Evolutionary conservation across 371 early-diverging fungal species (phyloP).

Genomic region (Mortierella sp.): DNA sequence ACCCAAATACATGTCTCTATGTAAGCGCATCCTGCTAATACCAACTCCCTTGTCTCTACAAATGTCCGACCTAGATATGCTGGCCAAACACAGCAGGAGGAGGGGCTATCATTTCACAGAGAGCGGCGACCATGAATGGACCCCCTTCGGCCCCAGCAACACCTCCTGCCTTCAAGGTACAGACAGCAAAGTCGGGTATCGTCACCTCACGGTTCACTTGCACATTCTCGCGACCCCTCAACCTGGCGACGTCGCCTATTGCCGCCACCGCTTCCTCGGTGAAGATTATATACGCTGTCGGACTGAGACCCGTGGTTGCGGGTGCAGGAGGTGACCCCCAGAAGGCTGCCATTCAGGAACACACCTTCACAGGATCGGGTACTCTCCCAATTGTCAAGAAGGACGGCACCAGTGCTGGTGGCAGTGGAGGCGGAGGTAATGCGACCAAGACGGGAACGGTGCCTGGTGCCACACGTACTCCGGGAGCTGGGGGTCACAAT

Average conservation of each 20-base stretch:
- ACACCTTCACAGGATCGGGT: conserved; percentile 27
- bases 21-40: neutral
- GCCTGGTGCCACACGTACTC: conserved; percentile 1
- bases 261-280: conserved; percentile 21
- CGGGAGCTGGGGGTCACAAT: neutral
- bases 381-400: conserved; percentile 26
- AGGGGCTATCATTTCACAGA: conserved; percentile 40
- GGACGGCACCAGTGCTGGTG: conserved; percentile 21
- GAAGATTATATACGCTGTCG: conserved; percentile 33
- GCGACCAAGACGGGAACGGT: neutral
- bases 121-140: conserved; percentile 27
- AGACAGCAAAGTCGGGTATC: conserved; percentile 22
- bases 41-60: neutral
- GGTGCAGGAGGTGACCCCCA: conserved; percentile 30
- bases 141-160: neutral
- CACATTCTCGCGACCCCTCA: conserved; percentile 39
- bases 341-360: conserved; percentile 18
- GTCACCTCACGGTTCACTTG: conserved; percentile 22
- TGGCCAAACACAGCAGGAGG: conserved; percentile 30
- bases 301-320: conserved; percentile 5
- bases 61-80: conserved; percentile 23
- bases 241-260: conserved; percentile 22
- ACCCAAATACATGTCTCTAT: too few species aligned
- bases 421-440: neutral
- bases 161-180: conserved; percentile 25